Percentiles rank a stretch among this genome's conserved stretches.
Evolutionary conservation across 345 rosid genomes (phyloP).

Genomic region (Clarkia xantiana): DNA sequence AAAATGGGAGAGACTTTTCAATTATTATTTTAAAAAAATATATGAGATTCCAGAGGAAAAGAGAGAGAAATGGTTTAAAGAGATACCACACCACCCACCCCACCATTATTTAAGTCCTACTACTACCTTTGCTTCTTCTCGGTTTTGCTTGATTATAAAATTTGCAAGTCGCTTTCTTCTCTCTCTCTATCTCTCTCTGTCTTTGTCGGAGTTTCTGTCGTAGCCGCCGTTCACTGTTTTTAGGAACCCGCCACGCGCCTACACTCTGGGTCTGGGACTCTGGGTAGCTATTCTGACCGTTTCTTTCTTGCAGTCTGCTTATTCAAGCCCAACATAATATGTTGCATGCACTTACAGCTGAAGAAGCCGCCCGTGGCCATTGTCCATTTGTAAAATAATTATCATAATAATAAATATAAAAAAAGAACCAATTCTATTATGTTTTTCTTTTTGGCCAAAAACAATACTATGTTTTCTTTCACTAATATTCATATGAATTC

Average conservation of each 20-base stretch:
- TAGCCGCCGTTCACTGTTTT: slow-evolving; percentile 26
- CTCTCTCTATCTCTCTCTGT: slow-evolving; percentile 2
- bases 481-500: no score
- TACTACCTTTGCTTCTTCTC: neutral
- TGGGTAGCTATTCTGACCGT: neutral
- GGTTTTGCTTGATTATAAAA: neutral
- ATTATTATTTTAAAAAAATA: no score
- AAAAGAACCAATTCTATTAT: no score
- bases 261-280: neutral
- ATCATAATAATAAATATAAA: no score
- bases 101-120: no score
- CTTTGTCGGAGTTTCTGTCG: neutral
- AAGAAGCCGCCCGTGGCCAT: no score
- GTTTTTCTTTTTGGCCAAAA: no score
- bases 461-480: no score
- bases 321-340: no score
- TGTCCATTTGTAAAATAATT: no score
- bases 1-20: neutral
- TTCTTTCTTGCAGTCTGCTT: neutral
- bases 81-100: neutral
- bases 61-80: neutral
- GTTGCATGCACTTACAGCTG: no score
- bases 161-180: neutral
- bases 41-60: neutral
- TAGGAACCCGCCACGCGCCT: slow-evolving; percentile 6